Percentiles rank a stretch among this genome's conserved stretches.
Conservation (phyloP, 306 rosid genomes). For the Cicer arietinum region DNA sequence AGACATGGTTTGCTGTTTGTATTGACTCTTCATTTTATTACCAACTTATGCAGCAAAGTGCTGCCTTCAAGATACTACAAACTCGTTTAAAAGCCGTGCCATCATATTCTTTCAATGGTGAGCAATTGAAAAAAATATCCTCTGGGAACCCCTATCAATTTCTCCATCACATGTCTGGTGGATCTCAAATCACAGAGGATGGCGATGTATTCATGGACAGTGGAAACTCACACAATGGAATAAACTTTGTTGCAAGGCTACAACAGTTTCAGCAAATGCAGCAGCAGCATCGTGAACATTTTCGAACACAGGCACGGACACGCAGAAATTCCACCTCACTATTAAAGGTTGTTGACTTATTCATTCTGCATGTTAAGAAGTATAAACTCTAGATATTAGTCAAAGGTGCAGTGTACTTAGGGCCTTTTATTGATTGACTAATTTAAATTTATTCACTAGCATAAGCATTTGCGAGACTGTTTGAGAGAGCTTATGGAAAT, state of each 20-base stretch:
- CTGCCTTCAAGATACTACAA: constrained; percentile 87
- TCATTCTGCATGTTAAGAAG: constrained; percentile 11
- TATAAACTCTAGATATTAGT: not conserved
- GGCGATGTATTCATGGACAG: constrained; percentile 59
- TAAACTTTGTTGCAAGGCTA: constrained; percentile 71
- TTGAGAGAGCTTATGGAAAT: not conserved
- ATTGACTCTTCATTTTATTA: constrained; percentile 40
- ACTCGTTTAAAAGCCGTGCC: constrained; percentile 94
- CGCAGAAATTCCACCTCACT: constrained; percentile 45
- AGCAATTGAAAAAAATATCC: constrained; percentile 60
- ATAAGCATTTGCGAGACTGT: not conserved
- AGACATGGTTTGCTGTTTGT: constrained; percentile 1
- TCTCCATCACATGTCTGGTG: constrained; percentile 63
- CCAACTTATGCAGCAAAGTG: constrained; percentile 81
- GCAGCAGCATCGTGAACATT: constrained; percentile 68
- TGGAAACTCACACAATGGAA: constrained; percentile 64
- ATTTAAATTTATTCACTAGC: not conserved
- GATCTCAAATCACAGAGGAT: constrained; percentile 65
- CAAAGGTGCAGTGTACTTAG: not conserved
- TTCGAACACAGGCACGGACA: constrained; percentile 53
- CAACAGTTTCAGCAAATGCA: constrained; percentile 91
- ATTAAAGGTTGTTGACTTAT: constrained; percentile 56
- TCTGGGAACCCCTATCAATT: constrained; percentile 68
- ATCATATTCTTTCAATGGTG: constrained; percentile 67
- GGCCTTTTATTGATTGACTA: not conserved